Conservation (phyloP, 495 filamentous ascomycete genomes). For the Podospora sp. region DNA sequence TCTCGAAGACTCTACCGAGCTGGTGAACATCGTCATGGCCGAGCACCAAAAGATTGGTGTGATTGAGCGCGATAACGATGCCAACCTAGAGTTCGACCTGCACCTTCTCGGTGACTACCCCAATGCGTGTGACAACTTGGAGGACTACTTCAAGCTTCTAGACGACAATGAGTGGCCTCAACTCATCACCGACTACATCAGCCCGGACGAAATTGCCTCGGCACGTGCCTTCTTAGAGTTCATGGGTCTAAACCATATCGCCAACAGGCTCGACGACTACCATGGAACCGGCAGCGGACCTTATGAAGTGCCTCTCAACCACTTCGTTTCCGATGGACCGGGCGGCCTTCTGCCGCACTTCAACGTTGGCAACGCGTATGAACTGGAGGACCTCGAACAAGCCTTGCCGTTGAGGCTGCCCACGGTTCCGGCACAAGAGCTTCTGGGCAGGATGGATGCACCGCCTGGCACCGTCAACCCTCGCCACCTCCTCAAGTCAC, state of each 20-base stretch:
- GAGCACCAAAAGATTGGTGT: neutral
- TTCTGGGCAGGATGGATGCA: neutral
- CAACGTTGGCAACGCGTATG: neutral
- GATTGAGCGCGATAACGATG: neutral
- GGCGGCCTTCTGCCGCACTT: neutral
- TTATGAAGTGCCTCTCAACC: neutral
- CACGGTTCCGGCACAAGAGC: neutral
- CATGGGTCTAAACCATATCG: neutral
- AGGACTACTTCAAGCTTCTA: neutral
- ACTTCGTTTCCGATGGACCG: neutral
- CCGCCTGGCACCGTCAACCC: neutral
- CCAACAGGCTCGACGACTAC: neutral
- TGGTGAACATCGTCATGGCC: neutral
- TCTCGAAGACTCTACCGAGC: slow-evolving; percentile 1
- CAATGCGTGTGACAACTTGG: neutral
- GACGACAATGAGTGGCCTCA: neutral
- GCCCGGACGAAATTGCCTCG: neutral
- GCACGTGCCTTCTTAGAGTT: neutral
- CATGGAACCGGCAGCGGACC: neutral
- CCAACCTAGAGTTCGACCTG: neutral
- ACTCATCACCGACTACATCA: neutral
- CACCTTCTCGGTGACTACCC: neutral
- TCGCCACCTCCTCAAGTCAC: neutral
- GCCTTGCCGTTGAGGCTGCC: neutral
- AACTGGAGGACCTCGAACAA: neutral